Evolutionary conservation across 768 basidiomycete genomes (phyloP).

Genomic region (Hygrocybe punicea): DNA sequence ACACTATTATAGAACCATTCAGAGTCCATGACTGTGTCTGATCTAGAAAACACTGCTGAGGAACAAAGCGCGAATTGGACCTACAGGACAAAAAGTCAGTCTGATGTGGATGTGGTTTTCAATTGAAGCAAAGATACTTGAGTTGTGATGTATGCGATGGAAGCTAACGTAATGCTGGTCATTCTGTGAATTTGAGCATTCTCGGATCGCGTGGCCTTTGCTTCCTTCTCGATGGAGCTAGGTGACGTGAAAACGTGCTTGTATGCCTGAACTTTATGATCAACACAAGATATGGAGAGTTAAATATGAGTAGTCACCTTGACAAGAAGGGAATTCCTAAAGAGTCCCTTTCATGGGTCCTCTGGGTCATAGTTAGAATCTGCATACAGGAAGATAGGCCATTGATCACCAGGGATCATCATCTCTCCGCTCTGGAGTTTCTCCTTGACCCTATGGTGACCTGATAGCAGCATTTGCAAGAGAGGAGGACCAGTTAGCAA

Average conservation of each 20-base stretch:
- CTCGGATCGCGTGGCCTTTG: slow-evolving; percentile 11
- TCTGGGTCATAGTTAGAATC: no score
- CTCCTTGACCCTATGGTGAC: slow-evolving; percentile 11
- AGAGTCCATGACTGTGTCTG: slow-evolving; percentile 19
- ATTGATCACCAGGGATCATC: slow-evolving; percentile 8
- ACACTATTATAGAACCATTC: slow-evolving; percentile 18
- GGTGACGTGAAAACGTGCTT: slow-evolving; percentile 6
- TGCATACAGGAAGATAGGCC: no score
- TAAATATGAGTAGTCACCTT: not conserved
- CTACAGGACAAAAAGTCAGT: no score
- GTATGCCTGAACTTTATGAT: slow-evolving; percentile 1
- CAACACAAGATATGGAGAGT: not conserved
- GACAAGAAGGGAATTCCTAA: slow-evolving; percentile 5
- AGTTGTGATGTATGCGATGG: not conserved
- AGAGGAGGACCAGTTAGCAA: no score
- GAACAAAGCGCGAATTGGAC: slow-evolving; percentile 16
- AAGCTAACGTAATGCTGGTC: not conserved
- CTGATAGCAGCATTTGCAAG: no score
- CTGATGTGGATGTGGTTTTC: no score
- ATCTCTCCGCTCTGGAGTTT: slow-evolving; percentile 9
- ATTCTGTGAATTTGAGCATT: slow-evolving; percentile 17
- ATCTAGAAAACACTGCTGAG: slow-evolving; percentile 15
- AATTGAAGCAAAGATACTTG: not conserved
- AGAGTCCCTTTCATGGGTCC: no score
- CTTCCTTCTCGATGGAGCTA: not conserved